Base-by-base conservation (phyloP, 768 basidiomycete species). In the Russula foetens region DNA sequence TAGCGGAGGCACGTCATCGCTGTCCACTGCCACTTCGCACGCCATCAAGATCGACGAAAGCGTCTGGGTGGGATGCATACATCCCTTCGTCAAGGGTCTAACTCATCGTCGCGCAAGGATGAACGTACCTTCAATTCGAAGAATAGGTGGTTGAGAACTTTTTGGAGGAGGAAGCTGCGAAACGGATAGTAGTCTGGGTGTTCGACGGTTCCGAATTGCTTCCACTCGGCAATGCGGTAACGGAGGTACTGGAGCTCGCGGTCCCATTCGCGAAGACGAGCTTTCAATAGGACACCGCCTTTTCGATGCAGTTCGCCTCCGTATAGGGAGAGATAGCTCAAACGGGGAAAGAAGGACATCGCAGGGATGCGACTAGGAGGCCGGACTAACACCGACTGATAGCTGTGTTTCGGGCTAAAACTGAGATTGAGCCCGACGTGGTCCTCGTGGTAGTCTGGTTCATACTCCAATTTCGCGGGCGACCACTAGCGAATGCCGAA, bases 151-250 rank as follows among this genome's bases (percentile, higher is more conserved):
- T 60, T 51, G 19, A 24, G 28, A 15, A 66, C 29, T 38, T 66
- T 66, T 12, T 53, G 26, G 14, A 66, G 39, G 24, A 66, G 54
- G 51, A 56, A 66, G 23, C 31, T 7, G 19, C 64, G 64, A 39
- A 66, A 63, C 17, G 35, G 29, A 38, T 53, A 53, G 55, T 66
- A 66, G 35, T 64, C 62, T 1, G 51, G 41, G 54, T 66, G 53
- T 15, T 66, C 64, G 45, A 47, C 31, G 1, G 62, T 44, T 7
- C 58, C 64, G 26, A 63, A 63, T 21, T 53, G 14, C 23, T 59
- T 65, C 64, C 64, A 65, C 35, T 65, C 64, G n/a, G 62, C 58
- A 19, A 65, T 63, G 33, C 64, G 62, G 41, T 48, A 63, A 7
- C 63, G 58, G 21, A 65, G 64, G 47, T 65, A 65, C n/a, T 63